Evolutionary conservation across 2,329 filamentous ascomycete genomes (phyloP), one percentile per base, ranked within the genome.

Genomic region (Clathrospora elynae): DNA sequence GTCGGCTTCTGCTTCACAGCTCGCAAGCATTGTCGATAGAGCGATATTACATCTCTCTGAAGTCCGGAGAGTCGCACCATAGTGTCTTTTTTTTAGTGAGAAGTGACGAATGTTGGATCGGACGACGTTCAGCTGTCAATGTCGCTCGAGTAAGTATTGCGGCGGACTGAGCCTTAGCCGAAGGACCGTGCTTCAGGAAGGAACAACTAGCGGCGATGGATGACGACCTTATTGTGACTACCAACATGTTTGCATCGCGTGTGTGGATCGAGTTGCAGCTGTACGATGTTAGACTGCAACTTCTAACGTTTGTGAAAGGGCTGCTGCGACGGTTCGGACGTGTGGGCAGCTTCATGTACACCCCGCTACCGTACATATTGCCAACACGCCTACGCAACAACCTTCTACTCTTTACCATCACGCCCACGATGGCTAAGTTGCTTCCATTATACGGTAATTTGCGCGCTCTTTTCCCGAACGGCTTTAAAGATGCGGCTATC

Each of bases 1-100:
- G 73, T 67, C 35, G 91, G 90, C 70, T 99, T 97, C 62, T 84
- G 85, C 47, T 86, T 82, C 46, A 86, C 84, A 62, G 88, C 88
- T 46, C 91, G 83, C 17, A 99, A 75, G 62, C 92, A 97, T 65
- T 84, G 82, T 45, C 92, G 84, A 69, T 97, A 99, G 10, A 99
- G 81, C 22, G 84, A 78, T 36, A 97, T 71, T 3, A 96, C 92
- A 62, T 96, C 90, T 61, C 82, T 86, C 68, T 97, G 92, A n/a
- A 97, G 77, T 23, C 93, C 93, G 6, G 91, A 95, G 17, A 91
- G 76, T 59, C 83, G 79, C 14, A 56, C 58, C 68, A 71, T 71
- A 7, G 33, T 23, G 20, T 4, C 6, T 18, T 30, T 29, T n/a
- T 23, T 12, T n/a, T 5, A 26, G 17, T 30, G 20, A 5, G 10